Evolutionary conservation across 148 eudicot genomes (phyloP).

Genomic region (Hydrangea macrophylla): DNA sequence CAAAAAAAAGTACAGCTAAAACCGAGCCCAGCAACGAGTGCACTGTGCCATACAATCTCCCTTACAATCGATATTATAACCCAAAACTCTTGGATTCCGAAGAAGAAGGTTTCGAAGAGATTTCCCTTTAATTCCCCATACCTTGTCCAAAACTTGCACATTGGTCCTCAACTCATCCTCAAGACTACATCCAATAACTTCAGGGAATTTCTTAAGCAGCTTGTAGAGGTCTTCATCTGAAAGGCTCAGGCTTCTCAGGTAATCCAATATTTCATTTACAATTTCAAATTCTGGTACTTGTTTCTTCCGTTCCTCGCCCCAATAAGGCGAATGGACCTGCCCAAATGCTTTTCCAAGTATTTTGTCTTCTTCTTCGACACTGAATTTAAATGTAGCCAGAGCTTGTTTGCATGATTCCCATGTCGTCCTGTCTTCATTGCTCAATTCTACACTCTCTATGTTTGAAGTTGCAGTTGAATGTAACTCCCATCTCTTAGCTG

Average conservation of each 20-base stretch:
- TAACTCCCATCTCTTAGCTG: slow-evolving; percentile 50
- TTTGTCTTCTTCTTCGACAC: slow-evolving; percentile 68
- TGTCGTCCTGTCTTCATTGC: slow-evolving; percentile 54
- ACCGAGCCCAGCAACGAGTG: slow-evolving; percentile 96
- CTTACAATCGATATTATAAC: slow-evolving; percentile 90
- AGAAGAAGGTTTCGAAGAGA: slow-evolving; percentile 65
- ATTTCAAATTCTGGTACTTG: slow-evolving; percentile 57
- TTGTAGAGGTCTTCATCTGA: slow-evolving; percentile 74
- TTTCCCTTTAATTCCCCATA: slow-evolving; percentile 88
- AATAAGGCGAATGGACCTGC: slow-evolving; percentile 76
- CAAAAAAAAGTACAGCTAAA: slow-evolving; percentile 34
- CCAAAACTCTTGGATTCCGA: slow-evolving; percentile 83
- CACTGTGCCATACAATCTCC: slow-evolving; percentile 97
- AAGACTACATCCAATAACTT: slow-evolving; percentile 86
- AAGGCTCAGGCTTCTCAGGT: slow-evolving; percentile 69
- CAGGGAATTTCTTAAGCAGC: slow-evolving; percentile 89
- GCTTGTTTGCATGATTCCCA: slow-evolving; percentile 73
- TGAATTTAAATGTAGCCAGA: slow-evolving; percentile 52
- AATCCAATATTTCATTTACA: slow-evolving; percentile 52
- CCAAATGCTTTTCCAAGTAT: slow-evolving; percentile 94
- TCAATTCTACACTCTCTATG: slow-evolving; percentile 31
- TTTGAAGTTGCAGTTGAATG: slow-evolving; percentile 47
- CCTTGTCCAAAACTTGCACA: slow-evolving; percentile 55
- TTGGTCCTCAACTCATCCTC: slow-evolving; percentile 75
- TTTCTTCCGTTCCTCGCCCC: slow-evolving; percentile 83